phyloP scores from a whole-genome alignment of 129 eudicot species.

The Solidago caesia region DNA sequence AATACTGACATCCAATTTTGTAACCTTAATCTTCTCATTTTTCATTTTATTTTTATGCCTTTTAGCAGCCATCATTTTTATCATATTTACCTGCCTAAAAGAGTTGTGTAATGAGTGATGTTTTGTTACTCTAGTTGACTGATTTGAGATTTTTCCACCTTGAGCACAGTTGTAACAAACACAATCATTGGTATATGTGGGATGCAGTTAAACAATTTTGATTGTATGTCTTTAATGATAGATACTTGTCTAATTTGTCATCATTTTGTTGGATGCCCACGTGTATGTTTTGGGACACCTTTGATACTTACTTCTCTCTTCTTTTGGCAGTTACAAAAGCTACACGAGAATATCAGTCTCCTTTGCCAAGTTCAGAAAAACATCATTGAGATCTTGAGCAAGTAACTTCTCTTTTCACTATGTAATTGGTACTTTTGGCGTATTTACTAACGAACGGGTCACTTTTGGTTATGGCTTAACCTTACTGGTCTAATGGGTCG shows the following conservation, averaged over 20 bases:
- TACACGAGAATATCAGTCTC: conserved; percentile 67
- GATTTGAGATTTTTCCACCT: background rate
- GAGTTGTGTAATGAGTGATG: background rate
- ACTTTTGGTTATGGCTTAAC: conserved; percentile 1
- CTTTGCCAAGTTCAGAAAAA: conserved; percentile 70
- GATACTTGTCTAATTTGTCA: background rate
- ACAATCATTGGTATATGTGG: background rate
- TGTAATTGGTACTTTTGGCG: background rate
- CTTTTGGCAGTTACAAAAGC: conserved; percentile 35
- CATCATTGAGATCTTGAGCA: conserved; percentile 53
- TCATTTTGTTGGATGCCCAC: background rate
- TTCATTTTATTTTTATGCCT: background rate
- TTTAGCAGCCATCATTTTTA: background rate
- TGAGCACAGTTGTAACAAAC: background rate
- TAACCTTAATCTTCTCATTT: background rate
- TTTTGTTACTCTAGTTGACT: too few relatives aligned
- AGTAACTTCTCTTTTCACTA: conserved; percentile 39
- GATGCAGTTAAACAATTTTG: background rate
- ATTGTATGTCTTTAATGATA: background rate
- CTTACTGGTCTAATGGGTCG: background rate
- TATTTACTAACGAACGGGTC: background rate
- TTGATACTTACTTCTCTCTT: conserved; percentile 16
- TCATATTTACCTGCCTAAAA: background rate
- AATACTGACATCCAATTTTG: background rate
- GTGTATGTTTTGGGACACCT: background rate